Evolutionary conservation across 345 rosid species (phyloP), one percentile per base, ranked within the genome.

Genomic region (Erysimum cheiranthoides): DNA sequence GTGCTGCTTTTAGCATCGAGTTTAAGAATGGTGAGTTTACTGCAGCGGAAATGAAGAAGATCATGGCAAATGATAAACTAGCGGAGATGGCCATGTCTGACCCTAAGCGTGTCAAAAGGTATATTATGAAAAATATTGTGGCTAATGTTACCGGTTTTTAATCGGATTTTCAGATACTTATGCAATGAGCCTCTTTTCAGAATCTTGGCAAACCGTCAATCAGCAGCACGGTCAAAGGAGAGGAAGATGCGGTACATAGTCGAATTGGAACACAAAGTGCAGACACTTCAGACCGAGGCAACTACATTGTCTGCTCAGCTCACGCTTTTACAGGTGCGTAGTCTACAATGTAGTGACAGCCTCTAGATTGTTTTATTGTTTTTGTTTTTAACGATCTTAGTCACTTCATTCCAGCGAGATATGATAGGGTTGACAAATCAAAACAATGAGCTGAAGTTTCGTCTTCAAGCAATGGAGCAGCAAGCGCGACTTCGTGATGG

Each of bases 401-500:
- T 67, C 25, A 8, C 73, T 34, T 61, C 40, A 8, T 78, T 62
- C 18, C 86, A 94, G 97, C 85, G 98, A 83, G 98, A 93, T 81
- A 92, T 93, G 68, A 87, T 85, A 53, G 98, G 96, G 71, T 93
- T 92, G 52, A 87, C 97, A 50, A 92, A 85, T 76, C 97, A 90
- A 82, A 94, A 94, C 81, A 94, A 90, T 45, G 98, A 94, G 78
- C 77, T 94, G 65, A 94, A 94, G 80, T 94, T 90, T 72, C 93
- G 98, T 63, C 96, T 93, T 68, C 95, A 92, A 86, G 95, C 98
- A 78, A 90, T 92, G 98, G 98, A 93, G 65, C 98, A 93, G 77
- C 98, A 93, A 72, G 98, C 95, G 11, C 88, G 88, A 57, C 98
- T 93, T 49, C 89, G 98, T 7, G 93, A 93, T 76, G 98, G 98